Evolutionary conservation across 192 early-diverging fungal species (phyloP), one percentile per base, ranked within the genome.

Genomic region (Phlyctochytrium arcticum): DNA sequence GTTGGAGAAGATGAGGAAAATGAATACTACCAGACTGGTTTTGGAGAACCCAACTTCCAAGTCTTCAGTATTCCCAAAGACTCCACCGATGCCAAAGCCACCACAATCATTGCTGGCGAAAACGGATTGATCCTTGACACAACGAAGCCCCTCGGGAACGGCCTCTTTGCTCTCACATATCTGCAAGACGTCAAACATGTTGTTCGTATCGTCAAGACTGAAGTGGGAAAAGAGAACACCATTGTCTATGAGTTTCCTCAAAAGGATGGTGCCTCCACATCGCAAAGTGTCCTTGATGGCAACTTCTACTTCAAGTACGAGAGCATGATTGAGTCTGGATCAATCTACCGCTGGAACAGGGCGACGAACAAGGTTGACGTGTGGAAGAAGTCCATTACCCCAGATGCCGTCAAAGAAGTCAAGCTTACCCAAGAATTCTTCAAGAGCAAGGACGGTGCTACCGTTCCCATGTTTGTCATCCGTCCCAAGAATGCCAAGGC

Each of bases 131-230:
- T 62, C 31, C 30, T 62, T 17, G 60, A 62, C 27, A 26, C 21
- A 49, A 29, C 60, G 17, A 5, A 33, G n/a, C 42, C 15, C 17
- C 30, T 62, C 46, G 48, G 29, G 15, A 35, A 62, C 60, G 32
- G 32, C 5, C 5, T 32, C 0, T 49, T 62, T 49, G 60, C 60
- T 5, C 17, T 62, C 29, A 49, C 49, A 23, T 62, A 62, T 34
- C 60, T 62, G 29, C 30, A 62, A 3, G 48, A 62, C 49, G 60
- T 62, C 60, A 53, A 53, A 27, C 60, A 62, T 27, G 26, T 49
- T 5, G 26, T 62, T 29, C 60, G 48, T 29, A 49, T 62, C 26
- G 60, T 62, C 19, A 48, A 48, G 27, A 29, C 31, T 30, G 24
- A 21, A 12, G 31, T 42, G 35, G 57, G 37, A 5, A 59, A 19